phyloP scores from a whole-genome alignment of 345 rosid genomes.

The Camelina hispida region DNA sequence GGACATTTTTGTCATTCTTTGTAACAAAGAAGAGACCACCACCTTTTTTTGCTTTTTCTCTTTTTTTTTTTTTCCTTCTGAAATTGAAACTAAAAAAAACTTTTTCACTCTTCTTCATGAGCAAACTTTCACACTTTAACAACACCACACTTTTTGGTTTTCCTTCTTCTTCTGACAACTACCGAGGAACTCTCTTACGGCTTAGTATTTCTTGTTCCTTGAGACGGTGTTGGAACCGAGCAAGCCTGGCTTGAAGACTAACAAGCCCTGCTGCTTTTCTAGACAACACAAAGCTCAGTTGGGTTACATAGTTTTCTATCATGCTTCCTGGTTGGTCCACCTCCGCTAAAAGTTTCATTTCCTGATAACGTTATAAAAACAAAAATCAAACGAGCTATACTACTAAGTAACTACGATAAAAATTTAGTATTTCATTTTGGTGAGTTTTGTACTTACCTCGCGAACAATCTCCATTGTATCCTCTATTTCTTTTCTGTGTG shows the following conservation, averaged over 20 bases:
- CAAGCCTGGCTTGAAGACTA: constrained; percentile 93
- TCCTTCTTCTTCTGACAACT: constrained; percentile 29
- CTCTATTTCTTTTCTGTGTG: constrained; percentile 98
- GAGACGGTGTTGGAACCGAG: constrained; percentile 96
- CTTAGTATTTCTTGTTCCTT: constrained; percentile 93
- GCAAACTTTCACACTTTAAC: constrained; percentile 31
- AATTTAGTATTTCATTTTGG: not conserved
- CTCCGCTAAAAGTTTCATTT: constrained; percentile 95
- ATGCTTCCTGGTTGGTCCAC: constrained; percentile 99
- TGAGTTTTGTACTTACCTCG: constrained; percentile 61
- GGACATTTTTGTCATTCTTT: constrained; percentile 26
- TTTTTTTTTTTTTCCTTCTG: not conserved
- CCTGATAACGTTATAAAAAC: constrained; percentile 52
- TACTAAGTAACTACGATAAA: too few species aligned
- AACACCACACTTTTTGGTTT: constrained; percentile 30
- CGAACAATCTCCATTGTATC: constrained; percentile 99
- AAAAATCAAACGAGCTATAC: not conserved
- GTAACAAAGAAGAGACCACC: constrained; percentile 27
- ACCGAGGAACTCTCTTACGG: constrained; percentile 75
- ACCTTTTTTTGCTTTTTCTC: not conserved
- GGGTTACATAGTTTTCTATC: constrained; percentile 90
- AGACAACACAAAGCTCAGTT: constrained; percentile 88
- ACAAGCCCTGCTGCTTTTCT: constrained; percentile 95
- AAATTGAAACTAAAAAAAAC: constrained; percentile 12
- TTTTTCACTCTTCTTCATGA: constrained; percentile 31